Evolutionary conservation across 2,329 filamentous ascomycete species (phyloP).

Genomic region (Dryadomyces quercivorus): DNA sequence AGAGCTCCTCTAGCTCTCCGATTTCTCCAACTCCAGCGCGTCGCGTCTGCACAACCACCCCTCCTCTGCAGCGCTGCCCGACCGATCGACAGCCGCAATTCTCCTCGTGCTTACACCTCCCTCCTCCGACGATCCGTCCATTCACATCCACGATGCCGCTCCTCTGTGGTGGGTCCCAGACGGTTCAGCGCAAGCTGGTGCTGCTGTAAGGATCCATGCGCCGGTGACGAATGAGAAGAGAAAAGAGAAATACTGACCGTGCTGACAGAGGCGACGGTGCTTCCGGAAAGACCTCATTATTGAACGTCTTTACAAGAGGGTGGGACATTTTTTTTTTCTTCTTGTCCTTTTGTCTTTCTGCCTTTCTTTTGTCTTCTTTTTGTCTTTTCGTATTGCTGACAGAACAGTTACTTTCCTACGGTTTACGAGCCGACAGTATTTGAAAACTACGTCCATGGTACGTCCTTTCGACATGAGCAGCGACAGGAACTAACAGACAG

Average conservation of each 20-base stretch:
- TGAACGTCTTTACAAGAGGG: constrained; percentile 99
- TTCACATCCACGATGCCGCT: constrained; percentile 23
- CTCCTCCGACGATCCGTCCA: background rate
- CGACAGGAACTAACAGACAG: constrained; percentile 28
- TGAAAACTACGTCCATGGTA: constrained; percentile 98
- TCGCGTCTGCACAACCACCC: too few relatives aligned
- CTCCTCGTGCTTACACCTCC: background rate
- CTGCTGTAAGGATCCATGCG: constrained; percentile 52
- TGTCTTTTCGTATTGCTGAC: constrained; percentile 8
- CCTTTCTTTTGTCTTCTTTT: background rate
- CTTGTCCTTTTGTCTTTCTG: background rate
- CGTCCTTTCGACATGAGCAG: constrained; percentile 15
- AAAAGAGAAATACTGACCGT: constrained; percentile 14
- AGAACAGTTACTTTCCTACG: constrained; percentile 77
- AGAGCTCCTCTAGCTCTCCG: background rate
- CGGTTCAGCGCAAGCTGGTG: constrained; percentile 91
- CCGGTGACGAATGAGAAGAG: too few relatives aligned
- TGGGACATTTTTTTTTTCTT: constrained; percentile 29
- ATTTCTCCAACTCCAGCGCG: too few relatives aligned
- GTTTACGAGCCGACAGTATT: constrained; percentile 98
- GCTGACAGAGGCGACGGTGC: constrained; percentile 74
- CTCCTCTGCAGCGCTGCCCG: too few relatives aligned
- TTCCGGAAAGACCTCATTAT: constrained; percentile 88
- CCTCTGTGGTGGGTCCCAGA: constrained; percentile 64
- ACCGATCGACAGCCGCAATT: too few relatives aligned